Evolutionary conservation across 495 filamentous ascomycete genomes (phyloP).

Genomic region (Xylaria curta): DNA sequence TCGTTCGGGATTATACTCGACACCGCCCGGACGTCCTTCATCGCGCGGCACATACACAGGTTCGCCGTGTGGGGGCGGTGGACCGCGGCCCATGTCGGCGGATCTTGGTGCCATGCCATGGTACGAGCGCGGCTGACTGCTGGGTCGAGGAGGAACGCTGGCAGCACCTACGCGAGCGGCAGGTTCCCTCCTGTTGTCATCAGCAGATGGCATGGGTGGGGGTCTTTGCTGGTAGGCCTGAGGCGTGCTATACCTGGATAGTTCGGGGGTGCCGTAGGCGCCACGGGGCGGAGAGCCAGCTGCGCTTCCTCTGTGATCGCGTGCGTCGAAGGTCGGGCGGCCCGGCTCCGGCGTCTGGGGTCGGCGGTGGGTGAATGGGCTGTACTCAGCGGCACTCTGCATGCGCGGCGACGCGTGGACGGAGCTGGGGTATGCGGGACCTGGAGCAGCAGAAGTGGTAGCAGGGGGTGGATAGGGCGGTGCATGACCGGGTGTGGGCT

Average conservation of each 20-base stretch:
- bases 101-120: constrained; percentile 48
- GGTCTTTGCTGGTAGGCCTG: constrained; percentile 53
- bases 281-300: constrained; percentile 55
- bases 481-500: constrained; percentile 54
- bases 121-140: constrained; percentile 58
- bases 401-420: constrained; percentile 61
- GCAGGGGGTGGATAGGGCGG: constrained; percentile 62
- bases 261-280: constrained; percentile 57
- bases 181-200: constrained; percentile 50
- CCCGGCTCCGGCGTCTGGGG: constrained; percentile 78
- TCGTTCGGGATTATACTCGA: constrained; percentile 57
- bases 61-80: constrained; percentile 43
- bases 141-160: constrained; percentile 55
- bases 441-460: constrained; percentile 57
- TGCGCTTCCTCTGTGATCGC: constrained; percentile 53
- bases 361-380: constrained; percentile 59
- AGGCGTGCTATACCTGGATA: constrained; percentile 61
- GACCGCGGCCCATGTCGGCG: constrained; percentile 47
- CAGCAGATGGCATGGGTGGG: constrained; percentile 44
- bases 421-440: constrained; percentile 49
- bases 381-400: constrained; percentile 60
- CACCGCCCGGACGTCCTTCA: constrained; percentile 42
- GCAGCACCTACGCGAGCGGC: constrained; percentile 44
- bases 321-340: constrained; percentile 52
- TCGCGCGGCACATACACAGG: constrained; percentile 50